Base-by-base conservation (phyloP, 179 eudicot species). In the Gypsophila paniculata region DNA sequence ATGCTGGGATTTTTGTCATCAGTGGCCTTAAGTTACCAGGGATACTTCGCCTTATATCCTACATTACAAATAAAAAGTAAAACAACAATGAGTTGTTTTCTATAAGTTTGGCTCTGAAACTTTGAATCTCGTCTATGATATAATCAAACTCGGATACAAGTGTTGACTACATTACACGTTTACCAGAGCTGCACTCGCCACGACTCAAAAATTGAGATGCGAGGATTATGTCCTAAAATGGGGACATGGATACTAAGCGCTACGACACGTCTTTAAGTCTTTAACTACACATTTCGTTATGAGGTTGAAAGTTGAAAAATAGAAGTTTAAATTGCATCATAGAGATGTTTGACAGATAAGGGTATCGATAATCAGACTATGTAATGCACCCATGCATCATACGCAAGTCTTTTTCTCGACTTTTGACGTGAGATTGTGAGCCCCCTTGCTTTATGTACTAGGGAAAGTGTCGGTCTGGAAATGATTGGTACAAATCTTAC, bases 1-100 rank as follows among this genome's bases (percentile, higher is more conserved):
- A 94, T 76, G 99, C 99, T 61, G 99, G 99, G 77, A 94, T 86
- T 80, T 94, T 94, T 52, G 91, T 86, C 99, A 94, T 94, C 77
- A 88, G 77, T 68, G 99, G 88, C n/a, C 91, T 85, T 70, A 92
- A 62, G 74, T 85, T 90, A 36, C 93, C 90, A 5, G 83, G 83
- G 71, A 89, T 79, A 59, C 85, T 91, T 74, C 85, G 83, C 77
- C 89, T 85, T 44, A 91, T 90, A 79, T 90, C 99, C 99, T 94
- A 86, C 75, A 53, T 48, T 11, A 77, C 69, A 42, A 0, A 72
- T 8, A 54, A 25, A 55, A 75, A 19, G n/a, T 21, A 36, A 32
- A 52, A 29, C 29, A 69, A 44, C 17, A 49, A 57, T 60, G 18
- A 51, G 39, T 49, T 8, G 4, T 21, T 68, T 26, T 51, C 46